Base-by-base conservation (phyloP, 1,284 basidiomycete genomes). In the Cryptococcus wingfieldii region DNA sequence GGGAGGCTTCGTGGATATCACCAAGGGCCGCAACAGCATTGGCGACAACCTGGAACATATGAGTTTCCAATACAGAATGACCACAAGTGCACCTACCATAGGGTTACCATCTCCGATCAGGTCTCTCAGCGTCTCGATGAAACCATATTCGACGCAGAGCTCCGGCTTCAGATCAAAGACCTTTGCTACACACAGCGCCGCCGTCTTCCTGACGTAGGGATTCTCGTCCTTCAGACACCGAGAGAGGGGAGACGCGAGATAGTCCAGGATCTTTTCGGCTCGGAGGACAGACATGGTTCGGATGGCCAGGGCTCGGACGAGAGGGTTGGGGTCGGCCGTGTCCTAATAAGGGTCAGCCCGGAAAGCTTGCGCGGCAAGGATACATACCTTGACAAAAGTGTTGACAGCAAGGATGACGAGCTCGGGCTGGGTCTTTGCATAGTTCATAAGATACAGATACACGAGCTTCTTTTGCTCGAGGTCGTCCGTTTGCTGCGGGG, bases 181-280 rank as follows among this genome's bases (percentile, higher is more conserved):
- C 76, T 98, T 98, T 56, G 94, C 93, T 25, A 98, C 95, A 64
- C 81, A 93, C 28, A 98, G 81, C 5, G 93, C 94, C 1, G 93
- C 95, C 8, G 94, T 98, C 80, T 97, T 98, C 67, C 94, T 86
- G 38, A 98, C 94, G 74, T 98, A 98, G 0, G 96, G 94, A 69
- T 96, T 96, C 65, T 97, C 93, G 77, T 98, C 95, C 38, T 84
- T 83, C 38, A 98, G 80, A 66, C 89, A 90, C 67, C 92, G 90
- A 67, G 90, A 88, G 9, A 98, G 80, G 0, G 95, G 95, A 70
- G 94, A 90, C 58, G 89, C 92, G 39, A 98, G 84, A 78, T 98
- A 98, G 79, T 96, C 93, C 77, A 98, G 92, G 75, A 98, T 98
- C 84, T 97, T 98, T 77, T 98, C 94, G 3, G 95, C 94, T 41